These are phyloP conservation scores for Eucalyptus caleyi DNA, from an alignment of 345 rosid species.

Conservation along the genomic window DNA sequence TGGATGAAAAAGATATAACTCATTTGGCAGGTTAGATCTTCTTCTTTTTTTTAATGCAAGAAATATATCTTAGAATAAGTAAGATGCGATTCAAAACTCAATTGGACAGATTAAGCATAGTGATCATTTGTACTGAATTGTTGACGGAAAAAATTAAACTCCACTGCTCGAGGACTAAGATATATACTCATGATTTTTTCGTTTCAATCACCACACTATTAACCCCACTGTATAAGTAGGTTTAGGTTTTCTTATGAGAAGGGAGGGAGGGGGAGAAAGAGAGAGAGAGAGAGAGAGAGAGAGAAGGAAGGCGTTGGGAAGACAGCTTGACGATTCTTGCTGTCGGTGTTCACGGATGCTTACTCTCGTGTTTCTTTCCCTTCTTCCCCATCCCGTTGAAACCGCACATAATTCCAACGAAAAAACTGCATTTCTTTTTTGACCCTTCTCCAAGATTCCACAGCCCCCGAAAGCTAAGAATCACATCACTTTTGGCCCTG, in stretches of 20 bases:
- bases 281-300: background rate
- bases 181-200: background rate
- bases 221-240: background rate
- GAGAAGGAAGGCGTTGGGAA: background rate
- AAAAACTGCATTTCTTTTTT: background rate
- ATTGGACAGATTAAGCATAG: background rate
- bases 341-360: slow-evolving; percentile 26
- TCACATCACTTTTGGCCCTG: background rate
- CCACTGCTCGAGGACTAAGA: background rate
- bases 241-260: background rate
- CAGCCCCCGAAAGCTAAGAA: background rate
- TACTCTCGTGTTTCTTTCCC: slow-evolving; percentile 3
- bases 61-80: background rate
- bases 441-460: slow-evolving; percentile 19
- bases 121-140: background rate
- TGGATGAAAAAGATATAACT: background rate
- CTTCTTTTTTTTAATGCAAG: background rate
- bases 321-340: slow-evolving; percentile 20
- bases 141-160: background rate
- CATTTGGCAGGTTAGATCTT: background rate
- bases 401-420: slow-evolving; percentile 12
- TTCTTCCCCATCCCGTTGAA: background rate
- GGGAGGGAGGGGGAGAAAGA: background rate
- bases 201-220: background rate
- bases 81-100: background rate